These are phyloP conservation scores for Hyphopichia fennica DNA, from an alignment of 1,139 yeast genomes.

Conservation along the genomic window DNA sequence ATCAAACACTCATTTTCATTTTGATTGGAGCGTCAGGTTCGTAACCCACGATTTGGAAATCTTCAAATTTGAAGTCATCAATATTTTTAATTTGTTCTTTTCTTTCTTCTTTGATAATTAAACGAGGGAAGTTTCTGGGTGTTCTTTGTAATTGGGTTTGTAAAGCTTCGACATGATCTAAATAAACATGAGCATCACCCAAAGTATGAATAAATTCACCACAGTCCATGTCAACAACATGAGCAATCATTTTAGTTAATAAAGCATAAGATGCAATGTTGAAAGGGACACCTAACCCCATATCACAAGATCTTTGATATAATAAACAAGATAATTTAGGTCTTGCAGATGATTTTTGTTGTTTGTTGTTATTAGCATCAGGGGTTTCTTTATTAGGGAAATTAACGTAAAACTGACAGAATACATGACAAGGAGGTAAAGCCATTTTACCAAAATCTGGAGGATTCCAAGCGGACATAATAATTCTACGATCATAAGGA, in stretches of 20 bases:
- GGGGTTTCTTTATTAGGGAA: constrained; percentile 53
- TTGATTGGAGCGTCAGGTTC: constrained; percentile 81
- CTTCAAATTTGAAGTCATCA: constrained; percentile 87
- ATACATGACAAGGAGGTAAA: constrained; percentile 96
- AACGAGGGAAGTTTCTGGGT: constrained; percentile 80
- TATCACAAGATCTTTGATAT: constrained; percentile 97
- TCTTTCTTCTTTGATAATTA: constrained; percentile 62
- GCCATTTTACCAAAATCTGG: constrained; percentile 94
- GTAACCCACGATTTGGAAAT: constrained; percentile 76
- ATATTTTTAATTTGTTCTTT: constrained; percentile 53
- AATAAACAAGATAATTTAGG: constrained; percentile 82
- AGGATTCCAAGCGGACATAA: constrained; percentile 98
- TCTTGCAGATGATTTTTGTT: constrained; percentile 21
- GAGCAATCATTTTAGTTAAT: constrained; percentile 92
- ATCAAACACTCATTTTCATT: constrained; percentile 74
- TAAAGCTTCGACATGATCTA: constrained; percentile 89
- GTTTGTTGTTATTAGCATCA: constrained; percentile 14
- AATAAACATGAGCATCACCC: constrained; percentile 96
- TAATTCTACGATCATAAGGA: constrained; percentile 93
- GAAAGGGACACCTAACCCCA: constrained; percentile 98
- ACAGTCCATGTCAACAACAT: constrained; percentile 87
- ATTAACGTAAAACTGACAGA: constrained; percentile 90
- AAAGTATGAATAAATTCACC: constrained; percentile 93
- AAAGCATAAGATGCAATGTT: constrained; percentile 96
- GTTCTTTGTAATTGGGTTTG: constrained; percentile 71